Evolutionary conservation across 139 green algal genomes (phyloP).

Genomic region (Chloropicon primus): DNA sequence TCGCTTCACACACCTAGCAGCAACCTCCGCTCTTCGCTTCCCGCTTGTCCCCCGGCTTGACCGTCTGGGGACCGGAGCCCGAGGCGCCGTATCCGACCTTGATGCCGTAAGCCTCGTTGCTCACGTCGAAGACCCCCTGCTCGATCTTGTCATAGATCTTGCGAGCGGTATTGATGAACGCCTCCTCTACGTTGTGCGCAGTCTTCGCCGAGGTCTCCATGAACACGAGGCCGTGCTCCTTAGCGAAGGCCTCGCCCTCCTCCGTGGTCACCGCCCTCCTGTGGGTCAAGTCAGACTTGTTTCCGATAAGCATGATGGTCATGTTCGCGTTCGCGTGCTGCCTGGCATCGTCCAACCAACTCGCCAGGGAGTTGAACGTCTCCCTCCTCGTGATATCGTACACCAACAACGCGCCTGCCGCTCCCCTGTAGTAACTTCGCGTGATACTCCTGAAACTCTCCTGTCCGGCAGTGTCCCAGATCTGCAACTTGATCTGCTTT

Average conservation of each 20-base stretch:
- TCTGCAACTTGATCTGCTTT: constrained; percentile 98
- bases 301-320: constrained; percentile 99
- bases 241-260: constrained; percentile 96
- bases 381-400: constrained; percentile 99
- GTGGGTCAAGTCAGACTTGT: constrained; percentile 92
- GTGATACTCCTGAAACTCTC: constrained; percentile 98
- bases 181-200: constrained; percentile 96
- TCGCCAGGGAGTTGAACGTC: constrained; percentile 94
- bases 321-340: constrained; percentile 99
- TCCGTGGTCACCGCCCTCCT: constrained; percentile 83
- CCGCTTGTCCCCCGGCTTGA: constrained; percentile 14
- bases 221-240: constrained; percentile 96
- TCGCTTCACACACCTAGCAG: not conserved
- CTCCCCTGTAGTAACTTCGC: constrained; percentile 93
- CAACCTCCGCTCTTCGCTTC: constrained; percentile 1
- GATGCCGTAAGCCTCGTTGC: constrained; percentile 95
- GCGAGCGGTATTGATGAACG: not conserved
- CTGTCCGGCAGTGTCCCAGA: constrained; percentile 70
- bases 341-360: constrained; percentile 94
- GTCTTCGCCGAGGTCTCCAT: constrained; percentile 96
- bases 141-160: constrained; percentile 73
- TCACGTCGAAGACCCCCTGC: constrained; percentile 87
- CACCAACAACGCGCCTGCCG: constrained; percentile 94
- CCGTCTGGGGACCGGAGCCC: constrained; percentile 18
- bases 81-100: constrained; percentile 88